Evolutionary conservation across 768 basidiomycete species (phyloP), one percentile per base, ranked within the genome.

Genomic region (Naematelia encephala): DNA sequence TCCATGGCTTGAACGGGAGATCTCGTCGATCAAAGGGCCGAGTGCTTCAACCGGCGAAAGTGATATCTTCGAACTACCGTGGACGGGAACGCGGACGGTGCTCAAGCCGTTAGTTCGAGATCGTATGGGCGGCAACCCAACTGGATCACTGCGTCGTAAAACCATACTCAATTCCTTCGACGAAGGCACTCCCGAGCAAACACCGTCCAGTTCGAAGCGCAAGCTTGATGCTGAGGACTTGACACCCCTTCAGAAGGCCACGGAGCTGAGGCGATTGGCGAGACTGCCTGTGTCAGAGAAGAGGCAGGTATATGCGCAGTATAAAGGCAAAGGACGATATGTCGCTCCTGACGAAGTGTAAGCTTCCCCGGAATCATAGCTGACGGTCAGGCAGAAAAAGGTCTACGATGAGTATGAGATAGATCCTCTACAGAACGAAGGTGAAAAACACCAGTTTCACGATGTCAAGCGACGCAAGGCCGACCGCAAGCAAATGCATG

Each of bases 391-490:
- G 19, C 28, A 60, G 13, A 70, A 56, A 12, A 56, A 56, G 1
- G 51, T 62, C n/a, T n/a, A 86, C 63, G 80, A 84, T 4, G 73
- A 79, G 8, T 91, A 84, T 72, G 82, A 83, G 55, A 87, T 93
- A 51, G 81, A 88, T 63, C 83, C 85, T 2, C 77, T 77, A 5
- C 79, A 77, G 30, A 94, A 94, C 70, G 80, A 81, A 0, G 91
- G 89, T 0, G 47, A 84, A 10, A 78, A 79, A 44, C 87, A 82
- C 72, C 85, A 86, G 63, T 94, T 82, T 67, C 87, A 91, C 45
- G 85, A 86, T 50, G 89, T 90, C 14, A 87, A 90, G 12, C 80
- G 91, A 25, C 81, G 80, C 42, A 86, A 82, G 66, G 82, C 83
- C 16, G 83, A 84, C 29, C 80, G 92, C 28, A 81, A 81, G 64